phyloP scores from a whole-genome alignment of 2,329 filamentous ascomycete species.

The Cladosporium velox region DNA sequence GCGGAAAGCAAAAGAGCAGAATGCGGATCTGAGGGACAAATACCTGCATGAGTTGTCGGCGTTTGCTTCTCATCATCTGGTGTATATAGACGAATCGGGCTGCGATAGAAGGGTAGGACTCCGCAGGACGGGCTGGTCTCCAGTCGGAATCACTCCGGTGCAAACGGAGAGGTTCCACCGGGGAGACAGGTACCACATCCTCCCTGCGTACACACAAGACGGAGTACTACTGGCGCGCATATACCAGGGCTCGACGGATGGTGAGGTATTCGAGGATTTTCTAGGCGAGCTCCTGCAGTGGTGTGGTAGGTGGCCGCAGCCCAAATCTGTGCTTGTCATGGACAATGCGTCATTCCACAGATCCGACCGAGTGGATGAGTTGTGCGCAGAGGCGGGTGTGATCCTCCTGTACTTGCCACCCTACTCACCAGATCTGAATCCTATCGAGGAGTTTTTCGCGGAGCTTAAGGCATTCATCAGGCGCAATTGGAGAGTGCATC shows the following conservation, averaged over 20 bases:
- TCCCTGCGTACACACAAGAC: conserved; percentile 14
- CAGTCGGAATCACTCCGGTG: conserved; percentile 6
- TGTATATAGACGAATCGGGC: conserved; percentile 19
- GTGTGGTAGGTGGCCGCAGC: conserved; percentile 16
- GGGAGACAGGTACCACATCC: conserved; percentile 10
- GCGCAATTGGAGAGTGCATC: conserved; percentile 23
- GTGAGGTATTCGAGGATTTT: conserved; percentile 6
- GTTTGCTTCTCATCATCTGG: conserved; percentile 12
- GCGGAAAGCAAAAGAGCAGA: neutral
- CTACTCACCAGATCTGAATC: conserved; percentile 26
- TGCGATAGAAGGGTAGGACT: conserved; percentile 16
- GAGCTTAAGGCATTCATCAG: conserved; percentile 28
- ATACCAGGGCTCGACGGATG: conserved; percentile 10
- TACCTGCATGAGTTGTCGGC: conserved; percentile 14
- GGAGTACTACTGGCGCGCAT: conserved; percentile 4
- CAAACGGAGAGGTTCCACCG: conserved; percentile 19
- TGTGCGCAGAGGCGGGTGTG: conserved; percentile 20
- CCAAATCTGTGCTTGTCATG: conserved; percentile 16
- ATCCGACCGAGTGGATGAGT: conserved; percentile 4
- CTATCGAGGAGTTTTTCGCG: conserved; percentile 25
- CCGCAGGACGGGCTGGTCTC: conserved; percentile 13
- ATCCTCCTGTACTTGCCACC: conserved; percentile 22
- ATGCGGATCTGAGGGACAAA: conserved; percentile 11
- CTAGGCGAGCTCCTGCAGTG: conserved; percentile 2
- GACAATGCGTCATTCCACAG: conserved; percentile 10